Conservation (phyloP, 371 early-diverging fungal species). For the Pancytospora philotis region DNA sequence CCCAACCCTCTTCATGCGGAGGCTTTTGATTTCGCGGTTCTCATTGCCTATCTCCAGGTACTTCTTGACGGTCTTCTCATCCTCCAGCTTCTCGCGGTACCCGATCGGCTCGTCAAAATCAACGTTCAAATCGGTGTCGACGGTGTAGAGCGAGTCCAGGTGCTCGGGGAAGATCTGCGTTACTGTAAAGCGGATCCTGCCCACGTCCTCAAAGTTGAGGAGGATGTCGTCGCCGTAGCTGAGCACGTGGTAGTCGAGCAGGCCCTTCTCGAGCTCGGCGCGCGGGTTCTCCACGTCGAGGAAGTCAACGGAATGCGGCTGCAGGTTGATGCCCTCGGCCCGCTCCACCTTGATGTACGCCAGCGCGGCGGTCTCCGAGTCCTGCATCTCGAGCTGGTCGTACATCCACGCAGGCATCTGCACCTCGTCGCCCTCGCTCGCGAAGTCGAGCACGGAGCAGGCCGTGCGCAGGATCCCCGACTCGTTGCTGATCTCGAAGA, state of each 20-base stretch:
- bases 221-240: constrained; percentile 81
- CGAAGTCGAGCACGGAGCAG: constrained; percentile 94
- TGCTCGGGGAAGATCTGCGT: constrained; percentile 74
- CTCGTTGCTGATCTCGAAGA: constrained; percentile 57
- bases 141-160: constrained; percentile 70
- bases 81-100: constrained; percentile 67
- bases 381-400: constrained; percentile 68
- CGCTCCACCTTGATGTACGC: constrained; percentile 69
- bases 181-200: constrained; percentile 74
- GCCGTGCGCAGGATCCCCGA: constrained; percentile 63
- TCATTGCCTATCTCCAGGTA: constrained; percentile 15
- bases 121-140: constrained; percentile 92
- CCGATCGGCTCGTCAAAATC: constrained; percentile 95
- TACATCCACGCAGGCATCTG: constrained; percentile 97
- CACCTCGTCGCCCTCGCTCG: constrained; percentile 81
- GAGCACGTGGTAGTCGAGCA: constrained; percentile 81
- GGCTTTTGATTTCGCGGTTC: neutral
- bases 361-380: constrained; percentile 68
- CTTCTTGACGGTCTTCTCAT: constrained; percentile 45
- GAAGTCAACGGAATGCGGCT: constrained; percentile 90
- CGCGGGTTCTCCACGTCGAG: constrained; percentile 90
- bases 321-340: constrained; percentile 82
- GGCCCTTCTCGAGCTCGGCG: constrained; percentile 88
- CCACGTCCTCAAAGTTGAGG: constrained; percentile 73
- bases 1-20: neutral